Percentiles rank a stretch among this genome's conserved stretches.
phyloP scores from a whole-genome alignment of 768 basidiomycete species.

The Chalciporus piperatus region DNA sequence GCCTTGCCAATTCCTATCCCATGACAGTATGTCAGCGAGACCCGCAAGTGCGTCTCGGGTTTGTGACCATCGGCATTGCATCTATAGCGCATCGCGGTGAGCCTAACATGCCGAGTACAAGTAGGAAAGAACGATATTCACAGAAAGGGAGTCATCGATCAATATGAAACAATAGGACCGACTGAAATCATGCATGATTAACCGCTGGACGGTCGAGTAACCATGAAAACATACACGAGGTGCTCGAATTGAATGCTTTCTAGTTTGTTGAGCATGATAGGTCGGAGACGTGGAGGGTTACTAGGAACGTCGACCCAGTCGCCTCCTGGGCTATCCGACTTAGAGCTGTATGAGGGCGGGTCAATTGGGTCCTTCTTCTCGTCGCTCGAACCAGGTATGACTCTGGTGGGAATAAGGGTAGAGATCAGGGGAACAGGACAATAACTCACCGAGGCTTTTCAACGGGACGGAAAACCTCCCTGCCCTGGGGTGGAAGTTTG shows the following conservation, averaged over 20 bases:
- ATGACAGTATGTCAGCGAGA: constrained; percentile 9
- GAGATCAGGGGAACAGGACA: neutral
- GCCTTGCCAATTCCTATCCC: constrained; percentile 15
- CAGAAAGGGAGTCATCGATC: constrained; percentile 22
- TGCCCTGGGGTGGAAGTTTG: neutral
- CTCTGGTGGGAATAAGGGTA: neutral
- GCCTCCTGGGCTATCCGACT: constrained; percentile 1
- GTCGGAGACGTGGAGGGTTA: neutral
- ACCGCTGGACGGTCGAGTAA: neutral
- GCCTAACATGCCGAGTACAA: neutral
- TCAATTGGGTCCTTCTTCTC: neutral
- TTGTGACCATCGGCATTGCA: constrained; percentile 21
- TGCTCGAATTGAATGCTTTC: constrained; percentile 18
- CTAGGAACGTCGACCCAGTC: constrained; percentile 14
- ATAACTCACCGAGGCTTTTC: constrained; percentile 9
- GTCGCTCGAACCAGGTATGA: neutral
- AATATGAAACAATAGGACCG: constrained; percentile 20
- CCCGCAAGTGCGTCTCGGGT: constrained; percentile 18
- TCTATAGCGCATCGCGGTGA: constrained; percentile 4
- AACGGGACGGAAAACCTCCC: neutral
- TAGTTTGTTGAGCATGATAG: constrained; percentile 7
- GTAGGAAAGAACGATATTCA: neutral
- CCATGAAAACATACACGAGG: constrained; percentile 13
- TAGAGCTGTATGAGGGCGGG: constrained; percentile 11
- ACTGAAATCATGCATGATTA: constrained; percentile 9